Percentiles rank a stretch among this genome's conserved stretches.
phyloP scores from a whole-genome alignment of 768 basidiomycete genomes.

The Leccinum arenicola region DNA sequence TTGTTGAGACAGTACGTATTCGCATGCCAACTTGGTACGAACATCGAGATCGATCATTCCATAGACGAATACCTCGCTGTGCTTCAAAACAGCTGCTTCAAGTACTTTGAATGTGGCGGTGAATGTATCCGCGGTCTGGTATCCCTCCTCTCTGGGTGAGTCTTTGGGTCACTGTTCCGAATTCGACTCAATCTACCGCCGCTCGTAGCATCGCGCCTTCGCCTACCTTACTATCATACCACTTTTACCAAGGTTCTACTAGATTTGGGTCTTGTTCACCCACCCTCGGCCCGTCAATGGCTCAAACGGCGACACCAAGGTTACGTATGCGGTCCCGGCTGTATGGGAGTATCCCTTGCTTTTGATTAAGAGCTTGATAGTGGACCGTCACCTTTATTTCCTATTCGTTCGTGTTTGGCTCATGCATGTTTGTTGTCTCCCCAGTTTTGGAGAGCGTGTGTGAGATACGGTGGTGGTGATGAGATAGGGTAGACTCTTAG shows the following conservation, averaged over 20 bases:
- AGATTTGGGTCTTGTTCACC: too few species aligned
- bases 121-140: too few species aligned
- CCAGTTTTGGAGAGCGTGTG: constrained; percentile 86
- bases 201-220: too few species aligned
- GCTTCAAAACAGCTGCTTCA: constrained; percentile 68
- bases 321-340: constrained; percentile 35
- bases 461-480: constrained; percentile 78
- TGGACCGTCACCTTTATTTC: constrained; percentile 52
- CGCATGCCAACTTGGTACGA: not conserved
- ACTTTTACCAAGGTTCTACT: too few species aligned
- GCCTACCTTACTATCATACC: too few species aligned
- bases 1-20: constrained; percentile 79
- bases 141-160: too few species aligned
- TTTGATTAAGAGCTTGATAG: constrained; percentile 55
- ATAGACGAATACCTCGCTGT: constrained; percentile 60
- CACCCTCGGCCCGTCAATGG: too few species aligned
- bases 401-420: not conserved
- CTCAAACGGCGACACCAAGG: too few species aligned
- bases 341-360: constrained; percentile 69
- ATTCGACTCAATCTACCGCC: too few species aligned
- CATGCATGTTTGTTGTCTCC: not conserved
- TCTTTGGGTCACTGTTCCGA: too few species aligned
- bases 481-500: not conserved
- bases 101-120: too few species aligned
- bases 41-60: constrained; percentile 3